These are phyloP conservation scores for Chlorella ohadii DNA, from an alignment of 139 green algal species.

Conservation along the genomic window DNA sequence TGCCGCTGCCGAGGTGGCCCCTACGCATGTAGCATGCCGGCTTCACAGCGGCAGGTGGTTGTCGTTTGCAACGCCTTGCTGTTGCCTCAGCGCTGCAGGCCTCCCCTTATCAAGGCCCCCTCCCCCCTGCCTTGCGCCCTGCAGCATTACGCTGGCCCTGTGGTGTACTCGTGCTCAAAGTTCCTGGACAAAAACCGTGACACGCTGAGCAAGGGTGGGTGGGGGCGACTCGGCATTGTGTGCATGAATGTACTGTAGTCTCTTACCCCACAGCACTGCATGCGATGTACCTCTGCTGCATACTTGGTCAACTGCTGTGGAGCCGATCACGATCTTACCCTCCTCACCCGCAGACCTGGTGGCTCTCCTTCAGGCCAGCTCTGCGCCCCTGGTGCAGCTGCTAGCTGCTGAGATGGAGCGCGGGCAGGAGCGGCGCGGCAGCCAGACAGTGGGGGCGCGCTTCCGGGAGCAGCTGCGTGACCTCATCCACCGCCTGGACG, in stretches of 20 bases:
- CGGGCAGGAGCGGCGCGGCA: slow-evolving; percentile 46
- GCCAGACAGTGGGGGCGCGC: slow-evolving; percentile 65
- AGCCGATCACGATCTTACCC: not conserved
- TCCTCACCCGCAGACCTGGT: slow-evolving; percentile 77
- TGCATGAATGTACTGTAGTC: too few species aligned
- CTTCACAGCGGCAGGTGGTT: too few species aligned
- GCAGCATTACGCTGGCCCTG: slow-evolving; percentile 81
- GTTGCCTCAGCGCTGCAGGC: too few species aligned
- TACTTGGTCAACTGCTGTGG: too few species aligned
- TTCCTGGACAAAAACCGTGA: slow-evolving; percentile 95
- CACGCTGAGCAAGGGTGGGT: slow-evolving; percentile 19
- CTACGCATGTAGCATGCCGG: too few species aligned
- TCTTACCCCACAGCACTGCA: too few species aligned
- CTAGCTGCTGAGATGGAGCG: slow-evolving; percentile 67
- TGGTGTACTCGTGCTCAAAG: slow-evolving; percentile 63
- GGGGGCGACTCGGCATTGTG: too few species aligned
- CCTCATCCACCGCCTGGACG: slow-evolving; percentile 78
- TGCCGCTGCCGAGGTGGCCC: too few species aligned
- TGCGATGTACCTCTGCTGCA: too few species aligned
- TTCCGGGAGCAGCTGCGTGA: slow-evolving; percentile 84
- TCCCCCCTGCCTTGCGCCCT: not conserved
- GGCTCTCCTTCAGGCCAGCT: slow-evolving; percentile 67
- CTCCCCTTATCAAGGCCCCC: too few species aligned
- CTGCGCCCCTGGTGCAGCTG: slow-evolving; percentile 57
- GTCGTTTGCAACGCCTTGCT: too few species aligned